Percentiles rank a stretch among this genome's conserved stretches.
phyloP scores from a whole-genome alignment of 495 filamentous ascomycete species.

The Pyrenula massariospora region DNA sequence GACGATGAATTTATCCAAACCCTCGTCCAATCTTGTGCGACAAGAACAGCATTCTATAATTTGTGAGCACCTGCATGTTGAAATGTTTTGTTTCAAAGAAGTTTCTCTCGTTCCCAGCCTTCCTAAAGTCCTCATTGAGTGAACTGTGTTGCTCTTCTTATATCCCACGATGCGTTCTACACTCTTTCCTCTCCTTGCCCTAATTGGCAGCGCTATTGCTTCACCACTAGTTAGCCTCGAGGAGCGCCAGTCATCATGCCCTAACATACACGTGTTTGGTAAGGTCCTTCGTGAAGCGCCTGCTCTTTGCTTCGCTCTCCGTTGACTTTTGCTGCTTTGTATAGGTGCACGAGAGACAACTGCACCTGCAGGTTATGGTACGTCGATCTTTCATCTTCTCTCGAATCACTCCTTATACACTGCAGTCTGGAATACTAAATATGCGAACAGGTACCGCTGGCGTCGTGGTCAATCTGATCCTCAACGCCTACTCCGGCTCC shows the following conservation, averaged over 20 bases:
- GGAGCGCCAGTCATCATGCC: slow-evolving; percentile 23
- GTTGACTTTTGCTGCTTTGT: too few relatives aligned
- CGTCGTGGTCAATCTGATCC: slow-evolving; percentile 37
- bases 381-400: slow-evolving; percentile 8
- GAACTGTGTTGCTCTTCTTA: background rate
- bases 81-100: slow-evolving; percentile 21
- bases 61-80: too few relatives aligned
- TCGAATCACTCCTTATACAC: background rate
- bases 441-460: slow-evolving; percentile 7
- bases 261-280: slow-evolving; percentile 46
- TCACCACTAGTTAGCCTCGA: slow-evolving; percentile 9
- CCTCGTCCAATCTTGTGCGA: background rate
- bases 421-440: background rate
- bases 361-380: slow-evolving; percentile 40
- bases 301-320: too few relatives aligned
- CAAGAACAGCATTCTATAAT: background rate
- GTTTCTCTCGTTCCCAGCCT: background rate
- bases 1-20: background rate
- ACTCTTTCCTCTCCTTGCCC: slow-evolving; percentile 5
- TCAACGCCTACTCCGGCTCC: slow-evolving; percentile 32
- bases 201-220: slow-evolving; percentile 10
- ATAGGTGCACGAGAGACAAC: slow-evolving; percentile 55
- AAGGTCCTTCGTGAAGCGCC: too few relatives aligned
- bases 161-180: background rate
- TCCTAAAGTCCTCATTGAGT: background rate